Evolutionary conservation across 2,329 filamentous ascomycete genomes (phyloP).

Genomic region (Clonostachys byssicola): DNA sequence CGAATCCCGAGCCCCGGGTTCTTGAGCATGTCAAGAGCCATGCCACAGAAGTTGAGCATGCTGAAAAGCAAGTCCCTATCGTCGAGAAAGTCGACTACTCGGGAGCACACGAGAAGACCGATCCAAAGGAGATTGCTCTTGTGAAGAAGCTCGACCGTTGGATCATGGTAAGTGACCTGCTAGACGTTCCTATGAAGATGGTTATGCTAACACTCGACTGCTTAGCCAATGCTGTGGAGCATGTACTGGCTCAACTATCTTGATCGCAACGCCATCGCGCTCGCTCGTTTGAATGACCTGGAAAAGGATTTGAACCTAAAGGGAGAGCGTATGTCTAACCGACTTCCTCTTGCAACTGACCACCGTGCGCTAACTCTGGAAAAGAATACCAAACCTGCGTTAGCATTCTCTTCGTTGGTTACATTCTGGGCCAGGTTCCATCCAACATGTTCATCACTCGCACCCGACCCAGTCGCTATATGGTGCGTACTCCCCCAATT

Average conservation of each 20-base stretch:
- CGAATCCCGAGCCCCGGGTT: too few species aligned
- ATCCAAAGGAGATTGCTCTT: slow-evolving; percentile 29
- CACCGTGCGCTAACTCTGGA: background rate
- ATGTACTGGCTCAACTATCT: slow-evolving; percentile 40
- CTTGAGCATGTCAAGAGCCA: background rate
- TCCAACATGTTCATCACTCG: slow-evolving; percentile 39
- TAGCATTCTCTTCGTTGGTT: slow-evolving; percentile 32
- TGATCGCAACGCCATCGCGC: slow-evolving; percentile 41
- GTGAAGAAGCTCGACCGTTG: slow-evolving; percentile 30
- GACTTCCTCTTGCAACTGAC: background rate
- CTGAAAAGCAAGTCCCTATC: slow-evolving; percentile 8
- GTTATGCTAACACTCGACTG: background rate
- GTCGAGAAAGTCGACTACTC: slow-evolving; percentile 24
- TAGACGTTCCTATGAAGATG: background rate
- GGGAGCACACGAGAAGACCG: slow-evolving; percentile 29
- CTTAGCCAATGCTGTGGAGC: slow-evolving; percentile 25
- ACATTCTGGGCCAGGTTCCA: slow-evolving; percentile 35
- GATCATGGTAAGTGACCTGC: slow-evolving; percentile 21
- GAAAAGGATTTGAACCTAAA: slow-evolving; percentile 18
- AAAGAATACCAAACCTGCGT: slow-evolving; percentile 22
- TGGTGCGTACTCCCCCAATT: slow-evolving; percentile 13
- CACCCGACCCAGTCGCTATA: slow-evolving; percentile 32
- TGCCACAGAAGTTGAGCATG: background rate
- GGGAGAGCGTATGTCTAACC: slow-evolving; percentile 2
- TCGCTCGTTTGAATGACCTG: slow-evolving; percentile 27